These are phyloP conservation scores for Porodaedalea pini DNA, from an alignment of 1,284 basidiomycete genomes.

Conservation along the genomic window DNA sequence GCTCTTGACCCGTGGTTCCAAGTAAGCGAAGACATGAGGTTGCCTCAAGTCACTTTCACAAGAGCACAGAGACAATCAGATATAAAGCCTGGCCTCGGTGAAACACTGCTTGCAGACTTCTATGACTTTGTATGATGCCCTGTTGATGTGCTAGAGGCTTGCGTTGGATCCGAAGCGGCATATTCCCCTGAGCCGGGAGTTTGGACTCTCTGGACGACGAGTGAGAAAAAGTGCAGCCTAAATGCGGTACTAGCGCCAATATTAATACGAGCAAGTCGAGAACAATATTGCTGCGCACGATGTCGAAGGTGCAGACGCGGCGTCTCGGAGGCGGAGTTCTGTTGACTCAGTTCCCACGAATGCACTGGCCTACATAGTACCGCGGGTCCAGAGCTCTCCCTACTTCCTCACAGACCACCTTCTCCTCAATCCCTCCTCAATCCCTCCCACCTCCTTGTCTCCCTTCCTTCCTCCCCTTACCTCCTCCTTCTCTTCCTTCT, in stretches of 20 bases:
- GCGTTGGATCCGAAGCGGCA: too few relatives aligned
- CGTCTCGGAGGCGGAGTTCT: neutral
- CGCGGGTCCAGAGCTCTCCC: neutral
- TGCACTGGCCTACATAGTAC: neutral
- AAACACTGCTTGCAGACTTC: too few relatives aligned
- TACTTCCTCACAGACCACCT: neutral
- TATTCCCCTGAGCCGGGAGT: too few relatives aligned
- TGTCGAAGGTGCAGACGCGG: too few relatives aligned
- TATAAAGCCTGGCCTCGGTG: neutral
- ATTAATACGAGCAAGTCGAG: too few relatives aligned
- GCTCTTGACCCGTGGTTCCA: neutral
- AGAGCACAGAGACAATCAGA: neutral
- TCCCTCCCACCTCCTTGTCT: neutral
- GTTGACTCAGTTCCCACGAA: constrained; percentile 5
- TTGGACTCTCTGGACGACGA: too few relatives aligned
- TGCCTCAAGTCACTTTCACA: constrained; percentile 9
- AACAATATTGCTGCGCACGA: too few relatives aligned
- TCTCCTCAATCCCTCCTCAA: neutral
- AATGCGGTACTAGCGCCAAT: too few relatives aligned
- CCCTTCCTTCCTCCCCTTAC: constrained; percentile 29
- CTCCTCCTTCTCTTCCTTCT: constrained; percentile 25
- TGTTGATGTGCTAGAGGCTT: too few relatives aligned
- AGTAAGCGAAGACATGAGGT: constrained; percentile 16
- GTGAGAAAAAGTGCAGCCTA: too few relatives aligned
- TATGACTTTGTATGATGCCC: too few relatives aligned